Evolutionary conservation across 2,329 filamentous ascomycete species (phyloP).

Genomic region (Corniculantispora saksenae): DNA sequence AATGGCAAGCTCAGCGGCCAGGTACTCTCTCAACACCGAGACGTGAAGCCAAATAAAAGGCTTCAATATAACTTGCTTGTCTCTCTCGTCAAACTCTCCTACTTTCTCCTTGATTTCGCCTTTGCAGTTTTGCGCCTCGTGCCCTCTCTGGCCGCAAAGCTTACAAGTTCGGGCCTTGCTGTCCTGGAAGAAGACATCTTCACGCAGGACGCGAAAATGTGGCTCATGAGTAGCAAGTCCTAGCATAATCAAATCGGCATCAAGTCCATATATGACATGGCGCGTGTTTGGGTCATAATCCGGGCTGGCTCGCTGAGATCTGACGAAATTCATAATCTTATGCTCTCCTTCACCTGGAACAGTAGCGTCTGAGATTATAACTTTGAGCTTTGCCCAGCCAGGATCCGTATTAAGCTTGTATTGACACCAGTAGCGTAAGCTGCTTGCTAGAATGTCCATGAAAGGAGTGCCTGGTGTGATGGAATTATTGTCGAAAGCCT

Average conservation of each 20-base stretch:
- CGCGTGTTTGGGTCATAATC: slow-evolving; percentile 95
- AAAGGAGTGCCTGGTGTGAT: slow-evolving; percentile 98
- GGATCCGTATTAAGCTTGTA: slow-evolving; percentile 98
- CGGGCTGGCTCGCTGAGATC: slow-evolving; percentile 86
- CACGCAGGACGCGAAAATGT: slow-evolving; percentile 91
- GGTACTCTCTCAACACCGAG: slow-evolving; percentile 85
- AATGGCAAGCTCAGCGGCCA: slow-evolving; percentile 85
- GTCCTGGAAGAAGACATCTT: slow-evolving; percentile 94
- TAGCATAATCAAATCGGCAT: slow-evolving; percentile 98
- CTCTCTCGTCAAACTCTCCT: slow-evolving; percentile 80
- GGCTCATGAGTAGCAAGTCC: slow-evolving; percentile 96
- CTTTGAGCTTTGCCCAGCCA: slow-evolving; percentile 91
- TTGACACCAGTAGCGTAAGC: slow-evolving; percentile 92
- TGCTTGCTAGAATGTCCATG: slow-evolving; percentile 91
- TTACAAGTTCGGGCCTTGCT: slow-evolving; percentile 79
- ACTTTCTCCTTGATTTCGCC: slow-evolving; percentile 77
- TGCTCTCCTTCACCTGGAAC: slow-evolving; percentile 98
- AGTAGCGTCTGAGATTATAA: slow-evolving; percentile 97
- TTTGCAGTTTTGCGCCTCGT: slow-evolving; percentile 82
- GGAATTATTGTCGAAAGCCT: slow-evolving; percentile 84
- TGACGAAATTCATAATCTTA: slow-evolving; percentile 98
- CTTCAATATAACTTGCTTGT: slow-evolving; percentile 69
- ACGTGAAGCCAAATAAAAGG: slow-evolving; percentile 99
- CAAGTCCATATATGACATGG: slow-evolving; percentile 96
- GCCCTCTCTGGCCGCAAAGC: slow-evolving; percentile 88